Evolutionary conservation across 768 basidiomycete species (phyloP), one percentile per base, ranked within the genome.

Genomic region (Russula sp.): DNA sequence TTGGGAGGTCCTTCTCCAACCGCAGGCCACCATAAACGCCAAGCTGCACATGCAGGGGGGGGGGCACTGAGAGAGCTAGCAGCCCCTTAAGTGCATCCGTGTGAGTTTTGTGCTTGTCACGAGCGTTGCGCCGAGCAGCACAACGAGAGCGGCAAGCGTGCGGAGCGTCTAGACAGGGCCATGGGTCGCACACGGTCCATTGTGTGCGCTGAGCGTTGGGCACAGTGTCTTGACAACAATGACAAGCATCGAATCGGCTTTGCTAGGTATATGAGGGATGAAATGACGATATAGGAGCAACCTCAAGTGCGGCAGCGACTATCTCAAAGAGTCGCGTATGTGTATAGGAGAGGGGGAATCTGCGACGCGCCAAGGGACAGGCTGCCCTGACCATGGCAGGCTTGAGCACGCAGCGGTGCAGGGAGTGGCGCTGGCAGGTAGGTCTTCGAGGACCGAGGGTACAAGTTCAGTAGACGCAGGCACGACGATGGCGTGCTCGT

Each of bases 311-410:
- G 1, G 73, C 70, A 0, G 79, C 76, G 18, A 84, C 78, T 3
- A 73, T 71, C 16, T 75, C 74, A 10, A 87, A 80, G 40, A 88
- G 78, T 35, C 80, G 80, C 0, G 77, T 75, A 62, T 89, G 87
- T 11, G 80, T n/a, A n/a, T 59, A 35, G 73, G 66, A 1, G 80
- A 82, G 0, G 0, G 0, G 84, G 81, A 22, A 86, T 71, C 44
- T 74, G 75, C 5, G 81, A 76, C 4, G 77, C 77, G 1, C 80
- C 88, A 8, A 81, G 70, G 3, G 82, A 85, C 37, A 89, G 79
- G 2, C 89, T 88, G 22, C 87, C 83, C 0, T 91, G 78, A 0
- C 90, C 89, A 68, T 89, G 83, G 52, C 86, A 87, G 7, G 89
- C 90, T 71, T 88, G 86, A 0, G 80, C 74, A 14, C 90, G 86